Percentiles rank a stretch among this genome's conserved stretches.
Conservation (phyloP, 1,284 basidiomycete species). For the Tilletia walkeri region DNA sequence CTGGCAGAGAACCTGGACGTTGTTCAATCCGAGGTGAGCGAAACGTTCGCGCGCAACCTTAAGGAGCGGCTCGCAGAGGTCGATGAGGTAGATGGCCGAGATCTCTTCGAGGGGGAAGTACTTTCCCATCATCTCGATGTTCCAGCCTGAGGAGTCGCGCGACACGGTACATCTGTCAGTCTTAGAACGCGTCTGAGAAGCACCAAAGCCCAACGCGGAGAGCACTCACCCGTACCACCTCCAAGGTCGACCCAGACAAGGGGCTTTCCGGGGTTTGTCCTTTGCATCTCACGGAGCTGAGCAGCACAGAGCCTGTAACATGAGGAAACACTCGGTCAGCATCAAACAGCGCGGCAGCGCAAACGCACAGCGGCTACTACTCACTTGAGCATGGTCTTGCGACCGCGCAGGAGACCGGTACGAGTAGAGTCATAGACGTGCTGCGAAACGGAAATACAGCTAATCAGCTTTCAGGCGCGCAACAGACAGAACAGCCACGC, state of each 20-base stretch:
- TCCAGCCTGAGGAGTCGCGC: constrained; percentile 62
- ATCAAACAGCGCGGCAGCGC: not conserved
- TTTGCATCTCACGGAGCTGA: constrained; percentile 63
- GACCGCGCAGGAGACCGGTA: constrained; percentile 50
- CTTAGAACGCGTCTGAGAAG: too few species aligned
- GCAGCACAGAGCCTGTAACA: constrained; percentile 67
- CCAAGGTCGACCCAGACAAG: constrained; percentile 80
- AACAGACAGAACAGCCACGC: not conserved
- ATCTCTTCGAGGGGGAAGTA: constrained; percentile 61
- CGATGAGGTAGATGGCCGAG: constrained; percentile 68
- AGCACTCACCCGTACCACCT: constrained; percentile 67
- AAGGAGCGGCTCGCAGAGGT: constrained; percentile 73
- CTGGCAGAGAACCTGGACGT: constrained; percentile 72
- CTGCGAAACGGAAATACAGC: not conserved
- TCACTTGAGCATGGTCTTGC: constrained; percentile 54
- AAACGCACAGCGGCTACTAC: not conserved
- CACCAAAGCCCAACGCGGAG: not conserved
- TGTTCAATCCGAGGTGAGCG: constrained; percentile 69
- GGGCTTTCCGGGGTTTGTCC: constrained; percentile 58
- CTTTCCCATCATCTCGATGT: constrained; percentile 77
- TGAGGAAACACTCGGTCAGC: not conserved
- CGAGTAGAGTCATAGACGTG: constrained; percentile 53
- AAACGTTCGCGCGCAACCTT: constrained; percentile 72
- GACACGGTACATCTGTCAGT: not conserved
- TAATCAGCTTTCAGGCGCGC: not conserved